Percentiles rank a stretch among this genome's conserved stretches.
These are phyloP conservation scores for Mycena filopes DNA, from an alignment of 768 basidiomycete species.

Conservation along the genomic window DNA sequence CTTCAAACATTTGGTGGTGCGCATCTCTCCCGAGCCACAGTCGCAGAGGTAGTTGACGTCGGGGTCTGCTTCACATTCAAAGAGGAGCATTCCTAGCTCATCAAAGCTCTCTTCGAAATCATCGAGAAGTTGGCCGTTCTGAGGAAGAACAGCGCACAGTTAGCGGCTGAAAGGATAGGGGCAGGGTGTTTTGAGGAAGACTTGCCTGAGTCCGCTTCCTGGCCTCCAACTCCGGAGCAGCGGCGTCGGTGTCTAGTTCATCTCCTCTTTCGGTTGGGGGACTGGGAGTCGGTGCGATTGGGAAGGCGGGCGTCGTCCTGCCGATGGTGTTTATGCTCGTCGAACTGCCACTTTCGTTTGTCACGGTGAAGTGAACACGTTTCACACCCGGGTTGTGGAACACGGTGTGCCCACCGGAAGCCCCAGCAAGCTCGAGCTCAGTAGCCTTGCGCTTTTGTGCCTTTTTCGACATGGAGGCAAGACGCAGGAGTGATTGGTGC, in stretches of 20 bases:
- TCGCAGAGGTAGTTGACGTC: background rate
- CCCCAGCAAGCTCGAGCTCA: too few relatives aligned
- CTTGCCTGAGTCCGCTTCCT: background rate
- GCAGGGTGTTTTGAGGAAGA: background rate
- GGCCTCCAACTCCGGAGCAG: too few relatives aligned
- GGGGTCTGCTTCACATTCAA: constrained; percentile 10
- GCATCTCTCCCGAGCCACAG: background rate
- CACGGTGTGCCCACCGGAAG: too few relatives aligned
- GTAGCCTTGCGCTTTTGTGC: too few relatives aligned
- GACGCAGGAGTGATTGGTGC: too few relatives aligned
- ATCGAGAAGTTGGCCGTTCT: constrained; percentile 17
- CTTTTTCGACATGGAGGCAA: too few relatives aligned
- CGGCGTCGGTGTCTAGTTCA: too few relatives aligned
- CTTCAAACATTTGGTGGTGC: constrained; percentile 5
- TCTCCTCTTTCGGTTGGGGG: too few relatives aligned
- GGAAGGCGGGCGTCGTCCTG: background rate
- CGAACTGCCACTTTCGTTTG: background rate
- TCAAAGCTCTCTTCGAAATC: constrained; percentile 12
- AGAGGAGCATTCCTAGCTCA: background rate
- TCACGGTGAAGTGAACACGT: background rate
- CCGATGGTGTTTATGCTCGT: background rate
- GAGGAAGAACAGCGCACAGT: too few relatives aligned
- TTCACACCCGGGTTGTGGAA: background rate
- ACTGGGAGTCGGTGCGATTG: too few relatives aligned
- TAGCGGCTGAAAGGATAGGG: background rate